A percentile compares a stretch with the other conserved stretches of the same genome.
Conservation (phyloP, 805 yeast species). For the Yamadazyma kitorensis region DNA sequence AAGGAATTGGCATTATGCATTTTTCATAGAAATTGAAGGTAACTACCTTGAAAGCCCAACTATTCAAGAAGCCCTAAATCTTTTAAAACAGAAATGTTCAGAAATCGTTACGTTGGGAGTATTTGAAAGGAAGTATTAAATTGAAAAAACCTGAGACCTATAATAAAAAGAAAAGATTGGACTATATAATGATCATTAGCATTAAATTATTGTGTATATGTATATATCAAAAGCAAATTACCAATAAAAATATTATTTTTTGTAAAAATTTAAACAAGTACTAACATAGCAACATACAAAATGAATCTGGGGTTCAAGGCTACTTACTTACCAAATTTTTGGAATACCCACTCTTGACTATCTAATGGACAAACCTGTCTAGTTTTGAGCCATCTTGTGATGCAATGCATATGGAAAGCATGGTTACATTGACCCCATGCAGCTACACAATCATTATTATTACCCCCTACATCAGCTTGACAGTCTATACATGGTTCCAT, state of each 20-base stretch:
- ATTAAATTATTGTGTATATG: background rate
- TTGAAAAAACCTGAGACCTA: conserved; percentile 13
- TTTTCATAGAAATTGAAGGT: conserved; percentile 70
- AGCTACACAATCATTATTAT: conserved; percentile 79
- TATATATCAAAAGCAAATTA: no score
- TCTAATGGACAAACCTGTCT: conserved; percentile 97
- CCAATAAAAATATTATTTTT: no score
- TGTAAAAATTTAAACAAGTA: background rate
- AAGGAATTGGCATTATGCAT: conserved; percentile 76
- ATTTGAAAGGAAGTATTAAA: conserved; percentile 50
- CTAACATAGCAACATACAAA: background rate
- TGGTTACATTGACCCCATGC: conserved; percentile 98
- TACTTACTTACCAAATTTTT: conserved; percentile 62
- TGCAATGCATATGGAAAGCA: conserved; percentile 98
- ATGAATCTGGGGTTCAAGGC: no score
- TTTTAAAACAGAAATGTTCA: conserved; percentile 43
- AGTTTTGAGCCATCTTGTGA: conserved; percentile 90
- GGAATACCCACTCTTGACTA: conserved; percentile 79
- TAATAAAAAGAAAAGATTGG: background rate
- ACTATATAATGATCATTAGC: no score
- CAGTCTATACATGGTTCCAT: conserved; percentile 99
- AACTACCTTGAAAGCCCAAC: conserved; percentile 22
- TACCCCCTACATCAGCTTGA: conserved; percentile 71
- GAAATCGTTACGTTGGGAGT: conserved; percentile 60
- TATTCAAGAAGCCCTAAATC: conserved; percentile 34